Base-by-base conservation (phyloP, 768 basidiomycete species). In the Tulasnella sp. region DNA sequence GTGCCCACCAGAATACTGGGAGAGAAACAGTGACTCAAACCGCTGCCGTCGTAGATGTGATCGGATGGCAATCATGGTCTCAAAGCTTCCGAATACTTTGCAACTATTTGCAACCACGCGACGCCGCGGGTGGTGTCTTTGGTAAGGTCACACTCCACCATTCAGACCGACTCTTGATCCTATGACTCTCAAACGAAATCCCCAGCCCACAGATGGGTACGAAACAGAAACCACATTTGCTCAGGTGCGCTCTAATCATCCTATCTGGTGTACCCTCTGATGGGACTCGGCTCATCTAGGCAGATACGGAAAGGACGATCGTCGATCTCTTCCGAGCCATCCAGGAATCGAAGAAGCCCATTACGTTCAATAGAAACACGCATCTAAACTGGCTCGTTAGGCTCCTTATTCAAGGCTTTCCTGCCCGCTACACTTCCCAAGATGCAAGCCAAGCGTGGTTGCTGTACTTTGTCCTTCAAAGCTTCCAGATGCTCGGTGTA, bases 381-480 rank as follows among this genome's bases (percentile, higher is more conserved):
- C 92, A 96, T 66, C 71, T 91, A 62, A 78, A 84, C 59, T 94
- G 80, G 65, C 77, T 94, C 21, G 74, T 80, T 1, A 75, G 82
- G 23, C 79, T 61, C 60, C 75, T 90, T 52, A 65, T 82, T 6
- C 85, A 90, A 65, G 82, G 88, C 2, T 85, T 98, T 41, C 89
- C 92, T 0, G 72, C 75, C 9, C 74, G 82, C 55, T 98, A 89
- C 67, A 75, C 73, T 17, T 82, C 81, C 43, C 85, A 97, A 64
- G 96, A 98, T 67, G 93, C 94, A 0, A 92, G 88, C 62, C 84
- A 94, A 64, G 86, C 96, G 0, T 98, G 96, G 96, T 72, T 97
- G 27, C 67, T 97, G 59, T 97, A 87, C 70, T 98, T 96, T 93
- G 83, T 82, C 0, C 66, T 93, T 8, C 92, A 99, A 63, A 75